These are phyloP conservation scores for Blakeslea trispora DNA, from an alignment of 371 early-diverging fungal genomes.

Conservation along the genomic window DNA sequence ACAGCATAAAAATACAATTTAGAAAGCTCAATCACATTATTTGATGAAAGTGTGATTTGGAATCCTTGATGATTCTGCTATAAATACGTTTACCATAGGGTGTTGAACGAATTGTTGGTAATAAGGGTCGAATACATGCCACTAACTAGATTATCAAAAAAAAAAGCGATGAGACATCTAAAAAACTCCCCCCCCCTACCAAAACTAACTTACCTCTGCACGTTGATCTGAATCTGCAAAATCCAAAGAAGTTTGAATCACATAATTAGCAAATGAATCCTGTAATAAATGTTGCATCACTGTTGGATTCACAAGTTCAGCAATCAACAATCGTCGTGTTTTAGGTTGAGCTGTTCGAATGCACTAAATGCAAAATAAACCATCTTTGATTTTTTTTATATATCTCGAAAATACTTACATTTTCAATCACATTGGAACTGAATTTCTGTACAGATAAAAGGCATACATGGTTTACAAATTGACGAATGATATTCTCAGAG, in stretches of 20 bases:
- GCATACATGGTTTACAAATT: constrained; percentile 78
- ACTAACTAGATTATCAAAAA: constrained; percentile 51
- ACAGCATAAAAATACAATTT: no score
- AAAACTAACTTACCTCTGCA: constrained; percentile 54
- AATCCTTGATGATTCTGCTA: constrained; percentile 66
- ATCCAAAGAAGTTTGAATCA: constrained; percentile 89
- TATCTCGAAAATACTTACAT: constrained; percentile 54
- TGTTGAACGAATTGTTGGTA: constrained; percentile 81
- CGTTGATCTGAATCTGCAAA: constrained; percentile 82
- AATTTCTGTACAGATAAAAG: constrained; percentile 87
- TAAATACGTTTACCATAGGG: constrained; percentile 90
- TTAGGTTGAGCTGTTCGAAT: constrained; percentile 77
- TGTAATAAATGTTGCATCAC: constrained; percentile 75
- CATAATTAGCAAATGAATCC: constrained; percentile 92
- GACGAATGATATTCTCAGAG: constrained; percentile 71
- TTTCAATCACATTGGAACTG: constrained; percentile 92
- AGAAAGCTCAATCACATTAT: no score
- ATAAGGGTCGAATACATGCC: constrained; percentile 75
- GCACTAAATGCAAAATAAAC: no score
- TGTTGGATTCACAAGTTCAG: constrained; percentile 68
- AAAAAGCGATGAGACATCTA: background rate
- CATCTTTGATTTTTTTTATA: no score
- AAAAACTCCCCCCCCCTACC: no score
- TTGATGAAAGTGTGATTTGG: background rate
- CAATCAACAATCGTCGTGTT: constrained; percentile 70